These are phyloP conservation scores for Yamadazyma olivae DNA, from an alignment of 805 yeast species.

Conservation along the genomic window DNA sequence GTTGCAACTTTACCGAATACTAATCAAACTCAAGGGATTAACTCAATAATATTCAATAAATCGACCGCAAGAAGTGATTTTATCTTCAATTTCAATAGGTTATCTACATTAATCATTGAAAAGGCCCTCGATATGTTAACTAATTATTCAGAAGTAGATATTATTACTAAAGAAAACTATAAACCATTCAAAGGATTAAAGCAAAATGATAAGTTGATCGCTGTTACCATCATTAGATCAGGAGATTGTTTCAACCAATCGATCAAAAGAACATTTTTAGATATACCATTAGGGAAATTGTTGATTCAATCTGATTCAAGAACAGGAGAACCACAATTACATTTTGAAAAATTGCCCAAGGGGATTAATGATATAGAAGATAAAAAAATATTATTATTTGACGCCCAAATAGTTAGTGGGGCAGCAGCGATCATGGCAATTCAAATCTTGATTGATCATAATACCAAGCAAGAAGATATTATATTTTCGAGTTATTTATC, in stretches of 20 bases:
- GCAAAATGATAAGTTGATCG: constrained; percentile 52
- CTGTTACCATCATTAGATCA: constrained; percentile 79
- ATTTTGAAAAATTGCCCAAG: constrained; percentile 70
- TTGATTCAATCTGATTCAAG: constrained; percentile 82
- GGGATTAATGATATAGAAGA: constrained; percentile 12
- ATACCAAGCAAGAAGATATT: constrained; percentile 58
- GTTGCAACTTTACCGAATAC: constrained; percentile 43
- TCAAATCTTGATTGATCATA: constrained; percentile 82
- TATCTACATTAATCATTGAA: constrained; percentile 69
- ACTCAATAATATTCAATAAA: constrained; percentile 62
- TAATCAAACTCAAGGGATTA: constrained; percentile 70
- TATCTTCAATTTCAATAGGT: constrained; percentile 79
- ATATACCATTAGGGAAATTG: constrained; percentile 75
- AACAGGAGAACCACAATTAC: constrained; percentile 94
- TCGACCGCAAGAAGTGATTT: constrained; percentile 68
- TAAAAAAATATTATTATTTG: constrained; percentile 64
- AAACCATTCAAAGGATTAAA: constrained; percentile 37
- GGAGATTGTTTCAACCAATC: constrained; percentile 92
- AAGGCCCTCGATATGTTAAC: constrained; percentile 59
- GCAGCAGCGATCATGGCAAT: constrained; percentile 95
- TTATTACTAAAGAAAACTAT: constrained; percentile 23
- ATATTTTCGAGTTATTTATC: constrained; percentile 68
- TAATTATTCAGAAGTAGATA: constrained; percentile 29
- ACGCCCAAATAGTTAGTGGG: constrained; percentile 87
- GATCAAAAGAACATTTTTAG: constrained; percentile 72